phyloP scores from a whole-genome alignment of 306 rosid genomes.

The Ziziphus jujuba region DNA sequence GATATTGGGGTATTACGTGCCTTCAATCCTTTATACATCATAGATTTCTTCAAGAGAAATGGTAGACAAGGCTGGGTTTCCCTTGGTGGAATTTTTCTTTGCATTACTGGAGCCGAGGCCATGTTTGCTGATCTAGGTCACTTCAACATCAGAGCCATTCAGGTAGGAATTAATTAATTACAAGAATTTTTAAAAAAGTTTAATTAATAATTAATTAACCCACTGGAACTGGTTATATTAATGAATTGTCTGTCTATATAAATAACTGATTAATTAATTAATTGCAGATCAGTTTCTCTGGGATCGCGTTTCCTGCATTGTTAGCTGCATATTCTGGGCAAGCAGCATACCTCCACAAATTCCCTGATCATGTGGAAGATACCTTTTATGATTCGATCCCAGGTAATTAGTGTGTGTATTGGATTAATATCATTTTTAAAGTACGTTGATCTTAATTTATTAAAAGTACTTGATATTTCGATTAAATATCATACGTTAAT shows the following conservation, averaged over 20 bases:
- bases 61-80: slow-evolving; percentile 57
- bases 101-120: slow-evolving; percentile 80
- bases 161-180: slow-evolving; percentile 26
- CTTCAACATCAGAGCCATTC: slow-evolving; percentile 66
- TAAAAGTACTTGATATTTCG: too few relatives aligned
- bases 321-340: slow-evolving; percentile 47
- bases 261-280: not conserved
- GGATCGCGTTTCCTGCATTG: slow-evolving; percentile 47
- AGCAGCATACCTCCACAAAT: slow-evolving; percentile 64
- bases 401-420: slow-evolving; percentile 30
- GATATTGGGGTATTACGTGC: slow-evolving; percentile 50
- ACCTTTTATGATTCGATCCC: slow-evolving; percentile 59
- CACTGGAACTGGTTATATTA: too few relatives aligned
- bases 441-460: too few relatives aligned
- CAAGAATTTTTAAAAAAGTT: too few relatives aligned
- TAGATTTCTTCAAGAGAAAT: slow-evolving; percentile 48
- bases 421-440: too few relatives aligned
- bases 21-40: slow-evolving; percentile 50
- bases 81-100: slow-evolving; percentile 59
- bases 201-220: too few relatives aligned
- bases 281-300: slow-evolving; percentile 59
- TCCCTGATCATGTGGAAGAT: slow-evolving; percentile 29
- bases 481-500: too few relatives aligned
- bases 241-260: too few relatives aligned
- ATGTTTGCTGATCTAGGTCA: slow-evolving; percentile 97